Evolutionary conservation across 179 eudicot genomes (phyloP).

Genomic region (Spinacia oleracea): DNA sequence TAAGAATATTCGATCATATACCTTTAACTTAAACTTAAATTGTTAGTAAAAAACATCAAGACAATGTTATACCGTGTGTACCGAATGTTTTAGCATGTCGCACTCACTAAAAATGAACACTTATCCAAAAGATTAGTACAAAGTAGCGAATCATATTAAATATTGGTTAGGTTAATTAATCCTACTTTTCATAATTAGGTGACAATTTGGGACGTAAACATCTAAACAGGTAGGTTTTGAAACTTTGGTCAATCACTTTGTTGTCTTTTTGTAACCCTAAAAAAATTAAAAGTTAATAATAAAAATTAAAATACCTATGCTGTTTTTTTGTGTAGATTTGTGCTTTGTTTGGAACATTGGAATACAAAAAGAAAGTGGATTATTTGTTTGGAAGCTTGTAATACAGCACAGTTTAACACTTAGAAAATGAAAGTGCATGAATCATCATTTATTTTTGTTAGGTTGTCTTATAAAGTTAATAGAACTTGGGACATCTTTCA

Average conservation of each 20-base stretch:
- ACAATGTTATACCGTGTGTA: too few species aligned
- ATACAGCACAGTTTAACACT: neutral
- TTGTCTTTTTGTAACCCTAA: slow-evolving; percentile 1
- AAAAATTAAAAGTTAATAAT: neutral
- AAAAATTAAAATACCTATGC: neutral
- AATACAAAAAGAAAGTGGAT: neutral
- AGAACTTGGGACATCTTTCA: too few species aligned
- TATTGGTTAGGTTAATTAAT: neutral
- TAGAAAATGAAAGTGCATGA: neutral
- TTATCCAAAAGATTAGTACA: neutral
- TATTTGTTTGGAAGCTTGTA: neutral
- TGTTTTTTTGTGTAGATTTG: neutral
- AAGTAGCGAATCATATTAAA: neutral
- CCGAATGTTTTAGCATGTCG: neutral
- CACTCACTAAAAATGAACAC: slow-evolving; percentile 10
- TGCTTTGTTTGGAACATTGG: neutral
- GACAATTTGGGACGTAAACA: slow-evolving; percentile 12
- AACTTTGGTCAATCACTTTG: slow-evolving; percentile 5
- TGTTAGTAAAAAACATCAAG: too few species aligned
- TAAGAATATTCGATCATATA: too few species aligned
- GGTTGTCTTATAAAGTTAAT: neutral
- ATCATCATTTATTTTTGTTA: neutral
- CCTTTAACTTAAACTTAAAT: too few species aligned
- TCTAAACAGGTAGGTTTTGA: slow-evolving; percentile 1
- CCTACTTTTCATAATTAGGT: neutral